phyloP scores from a whole-genome alignment of 75 land plant species.

The Sequoiadendron giganteum region DNA sequence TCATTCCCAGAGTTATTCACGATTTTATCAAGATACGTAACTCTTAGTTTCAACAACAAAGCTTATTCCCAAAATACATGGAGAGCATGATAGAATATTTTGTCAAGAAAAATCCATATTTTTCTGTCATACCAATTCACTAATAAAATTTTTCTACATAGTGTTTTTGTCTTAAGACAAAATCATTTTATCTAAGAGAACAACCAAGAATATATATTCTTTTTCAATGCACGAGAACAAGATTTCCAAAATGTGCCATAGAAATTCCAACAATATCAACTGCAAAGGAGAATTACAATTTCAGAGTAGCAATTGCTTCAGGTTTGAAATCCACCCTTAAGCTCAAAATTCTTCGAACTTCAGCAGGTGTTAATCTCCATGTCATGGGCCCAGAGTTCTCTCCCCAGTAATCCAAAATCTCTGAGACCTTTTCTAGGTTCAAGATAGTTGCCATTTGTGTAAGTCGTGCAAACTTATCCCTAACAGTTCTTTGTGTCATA shows the following conservation, averaged over 20 bases:
- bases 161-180: neutral
- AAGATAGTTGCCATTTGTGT: constrained; percentile 96
- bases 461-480: constrained; percentile 93
- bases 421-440: constrained; percentile 91
- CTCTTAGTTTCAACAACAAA: neutral
- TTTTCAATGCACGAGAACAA: no score
- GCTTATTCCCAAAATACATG: neutral
- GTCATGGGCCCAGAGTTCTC: constrained; percentile 99
- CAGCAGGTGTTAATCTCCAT: constrained; percentile 93
- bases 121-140: neutral
- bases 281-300: constrained; percentile 47
- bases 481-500: constrained; percentile 87
- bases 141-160: neutral
- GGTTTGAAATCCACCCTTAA: constrained; percentile 90
- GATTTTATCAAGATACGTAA: neutral
- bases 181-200: neutral
- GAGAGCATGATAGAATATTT: neutral
- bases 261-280: neutral
- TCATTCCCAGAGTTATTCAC: no score
- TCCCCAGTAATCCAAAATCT: constrained; percentile 99
- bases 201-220: neutral
- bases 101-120: neutral
- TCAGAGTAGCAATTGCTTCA: constrained; percentile 86
- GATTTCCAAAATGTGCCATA: constrained; percentile 42
- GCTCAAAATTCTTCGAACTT: constrained; percentile 80